These are phyloP conservation scores for Coriaria nepalensis DNA, from an alignment of 306 rosid species.

Conservation along the genomic window DNA sequence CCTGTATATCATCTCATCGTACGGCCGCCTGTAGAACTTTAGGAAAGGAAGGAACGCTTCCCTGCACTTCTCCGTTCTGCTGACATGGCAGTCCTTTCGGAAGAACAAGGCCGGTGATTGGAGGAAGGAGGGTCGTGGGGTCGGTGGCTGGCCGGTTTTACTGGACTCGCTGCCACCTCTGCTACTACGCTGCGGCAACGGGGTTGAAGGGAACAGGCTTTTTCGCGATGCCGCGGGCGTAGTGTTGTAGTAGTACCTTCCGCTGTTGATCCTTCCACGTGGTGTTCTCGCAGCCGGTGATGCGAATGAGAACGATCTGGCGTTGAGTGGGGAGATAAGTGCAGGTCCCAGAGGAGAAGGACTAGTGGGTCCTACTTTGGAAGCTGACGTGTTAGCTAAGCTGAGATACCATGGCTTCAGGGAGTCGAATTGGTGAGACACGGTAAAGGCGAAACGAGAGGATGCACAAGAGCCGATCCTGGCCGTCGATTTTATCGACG, in stretches of 20 bases:
- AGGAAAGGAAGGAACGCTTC: conserved; percentile 60
- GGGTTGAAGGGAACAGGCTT: conserved; percentile 68
- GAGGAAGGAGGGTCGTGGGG: conserved; percentile 61
- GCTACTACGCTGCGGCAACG: conserved; percentile 57
- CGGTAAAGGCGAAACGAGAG: conserved; percentile 93
- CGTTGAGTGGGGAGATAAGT: conserved; percentile 74
- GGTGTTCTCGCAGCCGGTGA: conserved; percentile 69
- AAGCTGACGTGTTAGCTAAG: conserved; percentile 62
- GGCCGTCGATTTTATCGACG: conserved; percentile 43
- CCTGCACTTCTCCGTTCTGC: conserved; percentile 39
- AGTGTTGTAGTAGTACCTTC: conserved; percentile 7
- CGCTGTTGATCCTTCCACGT: conserved; percentile 27
- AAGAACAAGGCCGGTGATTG: conserved; percentile 90
- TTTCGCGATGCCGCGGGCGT: conserved; percentile 26
- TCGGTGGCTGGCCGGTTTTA: conserved; percentile 27
- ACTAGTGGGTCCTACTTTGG: conserved; percentile 75
- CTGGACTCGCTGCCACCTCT: conserved; percentile 20
- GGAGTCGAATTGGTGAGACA: conserved; percentile 70
- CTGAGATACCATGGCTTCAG: conserved; percentile 95
- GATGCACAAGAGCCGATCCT: conserved; percentile 80
- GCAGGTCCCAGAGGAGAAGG: conserved; percentile 49
- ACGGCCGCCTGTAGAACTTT: conserved; percentile 68
- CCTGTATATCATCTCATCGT: conserved; percentile 86
- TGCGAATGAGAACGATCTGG: conserved; percentile 84
- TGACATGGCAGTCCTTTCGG: conserved; percentile 47